Conservation (phyloP, 2,329 filamentous ascomycete genomes). For the Claviceps humidiphila region DNA sequence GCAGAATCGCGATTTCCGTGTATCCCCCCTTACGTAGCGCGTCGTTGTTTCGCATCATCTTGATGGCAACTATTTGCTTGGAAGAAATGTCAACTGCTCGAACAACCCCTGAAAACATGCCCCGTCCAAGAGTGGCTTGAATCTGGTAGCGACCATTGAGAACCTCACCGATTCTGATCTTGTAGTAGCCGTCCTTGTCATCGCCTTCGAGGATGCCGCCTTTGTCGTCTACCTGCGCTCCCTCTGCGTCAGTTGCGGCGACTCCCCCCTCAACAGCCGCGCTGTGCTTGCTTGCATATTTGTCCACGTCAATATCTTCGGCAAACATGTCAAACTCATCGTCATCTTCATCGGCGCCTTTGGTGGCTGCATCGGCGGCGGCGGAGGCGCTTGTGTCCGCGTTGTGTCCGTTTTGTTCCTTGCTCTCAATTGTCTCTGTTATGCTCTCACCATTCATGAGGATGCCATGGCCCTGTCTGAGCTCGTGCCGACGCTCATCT, state of each 20-base stretch:
- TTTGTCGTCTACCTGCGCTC: constrained; percentile 48
- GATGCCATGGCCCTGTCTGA: constrained; percentile 44
- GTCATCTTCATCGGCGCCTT: constrained; percentile 51
- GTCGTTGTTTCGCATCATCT: constrained; percentile 95
- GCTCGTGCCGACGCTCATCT: constrained; percentile 58
- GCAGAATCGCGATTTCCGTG: constrained; percentile 86
- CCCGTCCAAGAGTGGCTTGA: constrained; percentile 74
- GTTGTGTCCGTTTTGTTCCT: not conserved
- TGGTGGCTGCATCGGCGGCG: constrained; percentile 21
- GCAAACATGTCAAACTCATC: constrained; percentile 86
- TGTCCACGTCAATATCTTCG: constrained; percentile 58
- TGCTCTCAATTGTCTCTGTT: constrained; percentile 4
- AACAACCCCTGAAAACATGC: constrained; percentile 95
- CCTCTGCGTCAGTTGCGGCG: constrained; percentile 28
- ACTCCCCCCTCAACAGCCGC: constrained; percentile 18
- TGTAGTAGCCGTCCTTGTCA: constrained; percentile 92
- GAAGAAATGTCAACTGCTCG: constrained; percentile 67
- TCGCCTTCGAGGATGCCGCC: constrained; percentile 82
- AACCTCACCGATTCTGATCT: constrained; percentile 81
- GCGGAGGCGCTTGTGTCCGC: constrained; percentile 10
- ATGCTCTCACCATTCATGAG: constrained; percentile 29
- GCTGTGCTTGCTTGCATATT: constrained; percentile 43
- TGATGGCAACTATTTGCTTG: constrained; percentile 77
- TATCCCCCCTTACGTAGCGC: constrained; percentile 81
- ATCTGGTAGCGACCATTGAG: constrained; percentile 83